Evolutionary conservation across 1,284 basidiomycete species (phyloP), one percentile per base, ranked within the genome.

Genomic region (Calocybe gambosa): DNA sequence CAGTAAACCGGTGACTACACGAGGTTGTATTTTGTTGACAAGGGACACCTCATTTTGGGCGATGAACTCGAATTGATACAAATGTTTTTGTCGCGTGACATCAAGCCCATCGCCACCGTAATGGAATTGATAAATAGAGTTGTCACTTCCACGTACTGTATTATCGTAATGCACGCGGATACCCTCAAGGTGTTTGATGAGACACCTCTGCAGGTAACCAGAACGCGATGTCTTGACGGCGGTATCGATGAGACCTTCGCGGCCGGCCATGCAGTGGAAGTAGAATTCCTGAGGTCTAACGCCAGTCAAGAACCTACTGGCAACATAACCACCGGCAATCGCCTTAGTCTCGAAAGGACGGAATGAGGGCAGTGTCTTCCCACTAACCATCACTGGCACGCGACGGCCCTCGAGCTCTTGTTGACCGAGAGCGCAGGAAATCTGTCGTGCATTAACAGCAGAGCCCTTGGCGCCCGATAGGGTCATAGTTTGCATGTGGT

Each of bases 401-500:
- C 96, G 93, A 53, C 96, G 90, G 58, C 96, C 96, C 69, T 99
- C 96, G 35, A 99, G 75, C 55, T 97, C 94, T 67, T 99, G 96
- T 67, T 98, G 94, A 43, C 96, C 96, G 31, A 99, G 81, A 28
- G 89, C 81, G 57, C 94, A 98, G 31, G 96, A 98, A 59, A 99
- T 99, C 63, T 98, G 94, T 52, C 93, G 88, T 7, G 93, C 95
- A 59, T 99, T 99, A 66, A 99, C 95, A 23, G 90, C 87, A 55
- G 91, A 95, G 51, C 96, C 96, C 69, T 99, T 99, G 46, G 96
- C 96, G 58, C 96, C 96, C 37, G 96, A 97, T 47, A 92, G 82
- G 3, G 95, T 98, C 96, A 99, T 99, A 54, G 89, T 86, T 67
- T 99, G 95, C 96, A 99, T 99, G 79, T 99, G 89, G 70, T 99